Base-by-base conservation (phyloP, 768 basidiomycete species). In the Sporobolomyces pararoseus region DNA sequence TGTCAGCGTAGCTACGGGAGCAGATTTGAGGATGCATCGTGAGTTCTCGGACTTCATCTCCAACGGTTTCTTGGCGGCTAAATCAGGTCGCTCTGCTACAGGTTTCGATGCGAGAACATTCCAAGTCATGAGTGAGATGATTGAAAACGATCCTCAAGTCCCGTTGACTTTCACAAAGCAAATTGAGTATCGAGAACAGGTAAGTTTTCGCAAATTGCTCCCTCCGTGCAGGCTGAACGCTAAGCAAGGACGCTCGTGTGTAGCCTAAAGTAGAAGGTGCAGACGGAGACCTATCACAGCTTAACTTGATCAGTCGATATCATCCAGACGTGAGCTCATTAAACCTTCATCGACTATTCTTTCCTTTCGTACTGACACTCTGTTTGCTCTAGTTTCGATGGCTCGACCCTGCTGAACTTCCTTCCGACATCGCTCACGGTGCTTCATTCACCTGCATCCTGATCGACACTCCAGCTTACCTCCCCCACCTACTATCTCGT, bases 41-140 rank as follows among this genome's bases (percentile, higher is more conserved):
- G 60, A 69, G 81, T 77, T 7, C 7, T 25, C n/a, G 4, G 29
- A 1, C 7, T 35, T 13, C n/a, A 1, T 23, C 37, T 53, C 1
- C 14, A 27, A 17, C 25, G 7, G 2, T 46, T 35, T 21, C 10
- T n/a, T n/a, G 34, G 27, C 17, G 21, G 44, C 59, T 19, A 0
- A 9, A 13, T 21, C 32, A n/a, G n/a, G n/a, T n/a, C n/a, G n/a
- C n/a, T 66, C 32, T 10, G 21, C 16, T 37, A 13, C 71, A 91
- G 89, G 81, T 17, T 81, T 89, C 72, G 88, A 90, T 76, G 80
- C 83, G 63, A 86, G 86, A 67, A 91, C 89, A 1, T 90, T 92
- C 78, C 78, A 86, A n/a, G 81, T 79, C 5, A 85, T 91, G 84
- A 89, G 88, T 88, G 80, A 84, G 66, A 81, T 90, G 71, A 66